Base-by-base conservation (phyloP, 1,284 basidiomycete species). In the Heterobasidion parviporum region DNA sequence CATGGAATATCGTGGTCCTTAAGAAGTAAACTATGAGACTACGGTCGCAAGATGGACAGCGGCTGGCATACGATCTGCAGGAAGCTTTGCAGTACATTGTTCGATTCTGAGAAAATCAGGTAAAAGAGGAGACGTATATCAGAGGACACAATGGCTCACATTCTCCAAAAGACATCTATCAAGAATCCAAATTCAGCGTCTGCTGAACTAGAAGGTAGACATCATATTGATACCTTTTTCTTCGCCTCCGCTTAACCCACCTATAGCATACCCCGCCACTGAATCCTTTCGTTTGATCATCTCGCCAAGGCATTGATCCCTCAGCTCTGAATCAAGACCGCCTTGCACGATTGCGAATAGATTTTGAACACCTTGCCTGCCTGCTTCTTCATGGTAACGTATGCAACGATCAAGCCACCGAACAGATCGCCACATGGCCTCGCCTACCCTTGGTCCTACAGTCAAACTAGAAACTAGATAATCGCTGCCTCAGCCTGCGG, bases 311-410 rank as follows among this genome's bases (percentile, higher is more conserved):
- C 92, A 94, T 59, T 77, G 74, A 62, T 89, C 82, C 47, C 91
- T 79, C 38, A 94, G 76, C 0, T 67, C 66, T 33, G 76, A 73
- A 59, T 90, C 83, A 10, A 94, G 74, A 1, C 91, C 91, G 32
- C 90, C 91, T 71, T 94, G 92, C 9, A 94, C 82, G 54, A 94
- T 94, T 1, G 92, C 92, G 64, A 94, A 94, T 2, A 94, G 73
- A 64, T 91, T 92, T 65, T 94, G 91, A 1, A 65, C 74, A 51
- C 77, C 70, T 53, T 76, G 74, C 59, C 76, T 81, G 0, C 87
- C 88, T 0, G 84, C 85, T 48, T 71, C 71, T 53, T 85, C 76
- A 64, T 94, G 91, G 54, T 80, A 77, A 4, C 77, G 74, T 50
- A 93, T 90, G 64, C 91, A 93, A 54, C 92, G 77, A 66, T 94